Percentiles rank a stretch among this genome's conserved stretches.
Conservation (phyloP, 2,329 filamentous ascomycete species). For the Cadophora sp. region DNA sequence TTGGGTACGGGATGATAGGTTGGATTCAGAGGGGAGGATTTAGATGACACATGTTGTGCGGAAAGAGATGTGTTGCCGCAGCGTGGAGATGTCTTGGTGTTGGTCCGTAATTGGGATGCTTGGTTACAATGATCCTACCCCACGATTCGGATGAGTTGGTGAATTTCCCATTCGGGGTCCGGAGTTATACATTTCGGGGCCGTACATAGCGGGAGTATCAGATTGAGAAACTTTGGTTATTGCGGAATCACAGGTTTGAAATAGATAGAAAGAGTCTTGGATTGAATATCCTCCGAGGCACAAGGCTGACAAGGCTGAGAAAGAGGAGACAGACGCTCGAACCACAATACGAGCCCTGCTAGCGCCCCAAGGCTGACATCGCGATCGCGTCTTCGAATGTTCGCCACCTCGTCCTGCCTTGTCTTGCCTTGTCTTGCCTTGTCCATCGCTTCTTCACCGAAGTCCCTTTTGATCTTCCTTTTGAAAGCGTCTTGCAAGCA, state of each 20-base stretch:
- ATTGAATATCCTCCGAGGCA: neutral
- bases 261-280: neutral
- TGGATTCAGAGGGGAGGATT: neutral
- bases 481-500: neutral
- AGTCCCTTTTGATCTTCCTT: neutral
- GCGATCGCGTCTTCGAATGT: neutral
- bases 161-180: neutral
- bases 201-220: too few species aligned
- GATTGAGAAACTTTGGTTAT: neutral
- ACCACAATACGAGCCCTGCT: neutral
- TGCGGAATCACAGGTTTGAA: neutral
- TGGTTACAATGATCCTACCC: neutral
- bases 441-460: neutral
- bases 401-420: slow-evolving; percentile 2
- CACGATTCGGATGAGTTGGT: slow-evolving; percentile 5
- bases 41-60: neutral
- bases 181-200: neutral
- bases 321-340: neutral
- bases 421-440: neutral
- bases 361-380: slow-evolving; percentile 1
- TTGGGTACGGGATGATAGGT: neutral
- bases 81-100: neutral
- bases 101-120: slow-evolving; percentile 5
- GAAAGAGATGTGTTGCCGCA: neutral
- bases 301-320: slow-evolving; percentile 6